Evolutionary conservation across 2,329 filamentous ascomycete genomes (phyloP).

Genomic region (Pseudogymnoascus sp.): DNA sequence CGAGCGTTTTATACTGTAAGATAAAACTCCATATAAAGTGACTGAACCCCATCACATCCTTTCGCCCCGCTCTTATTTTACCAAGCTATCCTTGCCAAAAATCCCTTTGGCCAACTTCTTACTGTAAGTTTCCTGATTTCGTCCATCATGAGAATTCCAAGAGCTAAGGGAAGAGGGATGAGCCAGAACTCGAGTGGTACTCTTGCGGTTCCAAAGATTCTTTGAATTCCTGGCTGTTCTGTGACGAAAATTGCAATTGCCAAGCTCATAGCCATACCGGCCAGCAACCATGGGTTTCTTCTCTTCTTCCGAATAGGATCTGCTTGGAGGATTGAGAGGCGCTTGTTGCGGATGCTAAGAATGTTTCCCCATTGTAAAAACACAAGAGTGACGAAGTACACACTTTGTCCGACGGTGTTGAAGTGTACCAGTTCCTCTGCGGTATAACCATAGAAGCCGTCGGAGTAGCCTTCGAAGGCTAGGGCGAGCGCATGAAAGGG

Average conservation of each 20-base stretch:
- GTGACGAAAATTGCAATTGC: constrained; percentile 46
- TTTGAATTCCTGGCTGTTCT: constrained; percentile 41
- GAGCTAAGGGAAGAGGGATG: constrained; percentile 40
- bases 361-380: constrained; percentile 48
- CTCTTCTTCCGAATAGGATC: constrained; percentile 39
- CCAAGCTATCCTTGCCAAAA: constrained; percentile 41
- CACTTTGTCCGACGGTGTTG: constrained; percentile 41
- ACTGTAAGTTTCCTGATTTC: constrained; percentile 44
- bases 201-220: constrained; percentile 39
- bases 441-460: constrained; percentile 42
- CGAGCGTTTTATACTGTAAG: too few relatives aligned
- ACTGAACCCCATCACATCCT: too few relatives aligned
- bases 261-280: constrained; percentile 39
- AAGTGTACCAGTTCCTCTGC: constrained; percentile 37
- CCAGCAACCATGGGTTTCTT: constrained; percentile 42
- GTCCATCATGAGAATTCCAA: constrained; percentile 43
- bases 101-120: constrained; percentile 36
- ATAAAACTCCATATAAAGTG: too few relatives aligned
- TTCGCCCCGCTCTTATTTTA: too few relatives aligned
- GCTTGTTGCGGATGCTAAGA: constrained; percentile 40
- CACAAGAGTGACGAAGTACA: constrained; percentile 47
- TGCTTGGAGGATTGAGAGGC: constrained; percentile 43
- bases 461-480: constrained; percentile 39
- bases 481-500: constrained; percentile 41
- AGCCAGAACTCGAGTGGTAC: constrained; percentile 46